A percentile compares a stretch with the other conserved stretches of the same genome.
These are phyloP conservation scores for Botrytis aclada DNA, from an alignment of 2,329 filamentous ascomycete species.

Conservation along the genomic window DNA sequence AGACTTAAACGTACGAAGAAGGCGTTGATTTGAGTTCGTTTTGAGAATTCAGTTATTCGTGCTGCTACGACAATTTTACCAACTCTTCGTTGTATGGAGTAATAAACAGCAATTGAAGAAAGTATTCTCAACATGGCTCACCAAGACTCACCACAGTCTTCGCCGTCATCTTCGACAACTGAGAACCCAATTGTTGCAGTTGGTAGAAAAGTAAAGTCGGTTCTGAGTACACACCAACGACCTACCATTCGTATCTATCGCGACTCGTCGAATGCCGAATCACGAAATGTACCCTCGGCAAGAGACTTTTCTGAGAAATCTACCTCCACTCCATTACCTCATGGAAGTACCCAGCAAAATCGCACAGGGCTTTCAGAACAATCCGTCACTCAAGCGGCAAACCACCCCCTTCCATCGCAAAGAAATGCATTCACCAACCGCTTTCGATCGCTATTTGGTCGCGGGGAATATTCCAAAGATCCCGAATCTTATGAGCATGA, in stretches of 20 bases:
- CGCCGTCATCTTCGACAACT: conserved; percentile 22
- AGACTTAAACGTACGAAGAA: neutral
- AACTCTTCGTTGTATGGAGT: neutral
- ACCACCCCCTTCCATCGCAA: conserved; percentile 14
- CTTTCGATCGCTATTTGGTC: conserved; percentile 25
- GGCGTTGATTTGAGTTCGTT: neutral
- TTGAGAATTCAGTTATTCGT: neutral
- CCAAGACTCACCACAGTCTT: conserved; percentile 18
- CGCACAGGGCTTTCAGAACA: neutral
- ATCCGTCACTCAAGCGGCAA: neutral
- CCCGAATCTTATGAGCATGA: conserved; percentile 39
- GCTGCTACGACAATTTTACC: neutral
- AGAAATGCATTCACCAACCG: conserved; percentile 22
- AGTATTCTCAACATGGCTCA: conserved; percentile 19
- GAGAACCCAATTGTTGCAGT: conserved; percentile 30
- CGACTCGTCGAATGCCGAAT: conserved; percentile 19
- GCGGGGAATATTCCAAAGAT: conserved; percentile 13
- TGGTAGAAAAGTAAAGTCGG: conserved; percentile 32
- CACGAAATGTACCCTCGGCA: conserved; percentile 10
- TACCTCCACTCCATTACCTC: neutral
- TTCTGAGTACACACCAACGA: conserved; percentile 25
- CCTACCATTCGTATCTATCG: conserved; percentile 32
- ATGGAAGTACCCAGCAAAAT: neutral
- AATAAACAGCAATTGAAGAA: neutral
- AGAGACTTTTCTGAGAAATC: conserved; percentile 18